phyloP scores from a whole-genome alignment of 768 basidiomycete genomes.

The Asterophora lycoperdoides region DNA sequence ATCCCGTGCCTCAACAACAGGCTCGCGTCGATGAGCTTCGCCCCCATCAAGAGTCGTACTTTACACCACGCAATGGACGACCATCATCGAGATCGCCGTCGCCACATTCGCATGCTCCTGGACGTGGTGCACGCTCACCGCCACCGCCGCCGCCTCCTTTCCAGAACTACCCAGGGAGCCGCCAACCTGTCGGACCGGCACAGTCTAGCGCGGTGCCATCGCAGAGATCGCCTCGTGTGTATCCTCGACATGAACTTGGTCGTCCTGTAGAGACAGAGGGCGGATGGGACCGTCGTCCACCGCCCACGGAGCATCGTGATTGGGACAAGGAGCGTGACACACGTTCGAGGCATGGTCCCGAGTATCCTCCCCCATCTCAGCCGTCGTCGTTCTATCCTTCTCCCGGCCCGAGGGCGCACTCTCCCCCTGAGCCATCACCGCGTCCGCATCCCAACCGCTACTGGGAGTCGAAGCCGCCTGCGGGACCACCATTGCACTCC shows the following conservation, averaged over 20 bases:
- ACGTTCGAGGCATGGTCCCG: conserved; percentile 38
- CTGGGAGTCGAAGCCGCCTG: conserved; percentile 60
- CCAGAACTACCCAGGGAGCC: conserved; percentile 41
- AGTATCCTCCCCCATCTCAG: conserved; percentile 34
- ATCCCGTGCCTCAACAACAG: conserved; percentile 60
- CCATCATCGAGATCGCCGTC: conserved; percentile 58
- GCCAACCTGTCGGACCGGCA: conserved; percentile 49
- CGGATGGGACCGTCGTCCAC: conserved; percentile 60
- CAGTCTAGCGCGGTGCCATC: conserved; percentile 40
- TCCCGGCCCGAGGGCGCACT: conserved; percentile 36
- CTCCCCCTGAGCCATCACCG: conserved; percentile 61
- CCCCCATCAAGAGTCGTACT: conserved; percentile 56
- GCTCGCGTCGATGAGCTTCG: conserved; percentile 48
- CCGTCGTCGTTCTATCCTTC: conserved; percentile 38
- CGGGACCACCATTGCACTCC: conserved; percentile 23
- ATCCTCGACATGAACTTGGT: conserved; percentile 44
- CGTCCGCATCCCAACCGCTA: conserved; percentile 47
- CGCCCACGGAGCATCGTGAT: conserved; percentile 42
- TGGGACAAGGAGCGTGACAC: conserved; percentile 47
- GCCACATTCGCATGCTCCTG: conserved; percentile 44
- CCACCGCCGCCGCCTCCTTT: conserved; percentile 48
- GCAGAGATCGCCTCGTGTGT: conserved; percentile 60
- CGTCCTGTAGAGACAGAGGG: conserved; percentile 49
- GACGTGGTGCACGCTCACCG: conserved; percentile 47
- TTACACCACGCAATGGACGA: conserved; percentile 42